Base-by-base conservation (phyloP, 495 filamentous ascomycete species). In the Lasiosphaeria miniovina region DNA sequence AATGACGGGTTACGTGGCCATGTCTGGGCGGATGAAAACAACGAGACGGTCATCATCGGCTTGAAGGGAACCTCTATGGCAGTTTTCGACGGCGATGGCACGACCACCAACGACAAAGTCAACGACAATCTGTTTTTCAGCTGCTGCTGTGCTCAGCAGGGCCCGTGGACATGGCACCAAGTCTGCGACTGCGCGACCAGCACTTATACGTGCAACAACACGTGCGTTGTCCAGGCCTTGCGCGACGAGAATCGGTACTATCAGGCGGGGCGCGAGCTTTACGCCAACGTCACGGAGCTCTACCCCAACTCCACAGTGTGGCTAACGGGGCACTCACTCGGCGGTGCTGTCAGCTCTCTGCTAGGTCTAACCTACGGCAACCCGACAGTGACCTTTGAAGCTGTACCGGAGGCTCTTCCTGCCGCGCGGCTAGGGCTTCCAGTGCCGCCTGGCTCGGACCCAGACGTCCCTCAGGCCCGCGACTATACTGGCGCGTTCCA, bases 111-210 rank as follows among this genome's bases (percentile, higher is more conserved):
- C 67, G 94, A 98, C 75, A 98, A 98, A 73, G 77, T 90, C 52
- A 98, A 98, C 70, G 94, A 98, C 71, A 98, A 98, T 68, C 82
- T 98, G 8, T 95, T 93, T 70, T 96, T 96, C 77, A 92, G 93
- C 68, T 98, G 94, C 75, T 98, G 94, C 70, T 98, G 94, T 75
- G 94, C 85, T 10, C 90, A 97, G 75, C 90, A 95, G 59, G 90
- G 91, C 0, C 89, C 90, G 14, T 88, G 85, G 75, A 83, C 91
- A 31, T 96, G 91, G 88, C 85, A 86, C 55, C 87, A 94, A 67
- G 91, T 95, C 49, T 98, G 94, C 70, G 88, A 96, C 68, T 98
- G 94, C 71, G 88, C 89, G 64, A 88, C 84, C 12, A 80, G 83
- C 4, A 88, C 90, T 2, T 98, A 90, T 63, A 88, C 86, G 9